Base-by-base conservation (phyloP, 2,329 filamentous ascomycete species). In the Fusarium circinatum region DNA sequence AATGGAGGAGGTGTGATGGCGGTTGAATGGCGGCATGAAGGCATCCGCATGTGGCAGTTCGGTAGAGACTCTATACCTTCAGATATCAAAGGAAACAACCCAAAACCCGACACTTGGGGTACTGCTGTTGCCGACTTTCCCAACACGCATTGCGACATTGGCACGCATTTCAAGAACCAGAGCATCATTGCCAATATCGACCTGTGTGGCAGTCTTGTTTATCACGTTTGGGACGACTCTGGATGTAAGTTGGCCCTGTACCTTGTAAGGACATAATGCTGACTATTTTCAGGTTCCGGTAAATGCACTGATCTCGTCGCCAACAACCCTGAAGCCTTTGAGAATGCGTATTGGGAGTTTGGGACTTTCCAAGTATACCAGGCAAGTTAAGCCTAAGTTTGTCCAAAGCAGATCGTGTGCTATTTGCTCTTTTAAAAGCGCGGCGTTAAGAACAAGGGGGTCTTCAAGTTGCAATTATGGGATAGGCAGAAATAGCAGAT, bases 151-250 rank as follows among this genome's bases (percentile, higher is more conserved):
- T 93, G 91, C 81, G 82, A 90, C 66, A 89, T 92, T 56, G 79
- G 80, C 11, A 83, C 82, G 8, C 89, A 92, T 76, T 92, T 93
- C 79, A 84, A 81, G 61, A 93, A 92, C 76, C 87, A 91, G 79
- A 90, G 89, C 73, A 92, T 93, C 74, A 86, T 92, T 71, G 86
- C 86, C 47, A 92, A 93, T 75, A 92, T 92, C 70, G 88, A 91
- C 78, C 81, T 93, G 13, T 93, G 91, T 72, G 91, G 91, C 1
- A 80, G 87, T 45, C 84, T 89, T 73, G 87, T 87, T 8, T 86
- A 86, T 51, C 82, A 81, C 7, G 80, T 82, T 39, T 89, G 86
- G 75, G 80, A 81, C 5, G 73, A 80, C 18, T 88, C 87, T 26
- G 85, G 84, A 60, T 87, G 85, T 83, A 77, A 79, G 81, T 78